A percentile compares a stretch with the other conserved stretches of the same genome.
These are phyloP conservation scores for Schwanniomyces yamadae DNA, from an alignment of 805 yeast genomes.

Conservation along the genomic window DNA sequence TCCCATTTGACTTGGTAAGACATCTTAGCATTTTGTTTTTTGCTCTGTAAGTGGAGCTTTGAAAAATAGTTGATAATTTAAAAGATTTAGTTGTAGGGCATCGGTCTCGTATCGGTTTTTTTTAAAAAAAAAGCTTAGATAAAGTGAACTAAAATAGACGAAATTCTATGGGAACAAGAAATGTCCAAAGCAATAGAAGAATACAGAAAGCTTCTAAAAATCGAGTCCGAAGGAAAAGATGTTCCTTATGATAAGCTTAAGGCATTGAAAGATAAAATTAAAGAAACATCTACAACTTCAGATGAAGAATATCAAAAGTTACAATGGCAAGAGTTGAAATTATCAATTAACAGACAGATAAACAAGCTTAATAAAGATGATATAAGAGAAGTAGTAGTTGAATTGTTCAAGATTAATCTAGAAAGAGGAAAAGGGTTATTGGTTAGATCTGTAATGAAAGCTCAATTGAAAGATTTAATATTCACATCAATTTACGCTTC, in stretches of 20 bases:
- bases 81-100: too few species aligned
- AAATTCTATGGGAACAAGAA: conserved; percentile 1
- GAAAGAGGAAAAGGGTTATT: conserved; percentile 61
- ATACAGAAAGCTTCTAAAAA: conserved; percentile 5
- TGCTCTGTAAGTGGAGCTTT: neutral
- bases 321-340: conserved; percentile 56
- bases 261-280: conserved; percentile 32
- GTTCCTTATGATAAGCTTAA: conserved; percentile 55
- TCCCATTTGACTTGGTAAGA: neutral
- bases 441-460: conserved; percentile 55
- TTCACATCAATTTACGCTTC: conserved; percentile 54
- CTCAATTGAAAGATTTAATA: conserved; percentile 42
- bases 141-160: too few species aligned
- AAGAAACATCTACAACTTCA: conserved; percentile 2
- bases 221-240: conserved; percentile 36
- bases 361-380: conserved; percentile 47
- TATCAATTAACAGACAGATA: conserved; percentile 47
- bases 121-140: too few species aligned
- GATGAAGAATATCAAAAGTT: conserved; percentile 38
- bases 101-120: too few species aligned
- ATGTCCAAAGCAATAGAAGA: conserved; percentile 5
- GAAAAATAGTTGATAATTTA: neutral
- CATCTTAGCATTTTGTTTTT: neutral
- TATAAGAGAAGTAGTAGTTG: conserved; percentile 46
- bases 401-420: conserved; percentile 57